Evolutionary conservation across 192 early-diverging fungal species (phyloP).

Genomic region (Coemansia sp.): DNA sequence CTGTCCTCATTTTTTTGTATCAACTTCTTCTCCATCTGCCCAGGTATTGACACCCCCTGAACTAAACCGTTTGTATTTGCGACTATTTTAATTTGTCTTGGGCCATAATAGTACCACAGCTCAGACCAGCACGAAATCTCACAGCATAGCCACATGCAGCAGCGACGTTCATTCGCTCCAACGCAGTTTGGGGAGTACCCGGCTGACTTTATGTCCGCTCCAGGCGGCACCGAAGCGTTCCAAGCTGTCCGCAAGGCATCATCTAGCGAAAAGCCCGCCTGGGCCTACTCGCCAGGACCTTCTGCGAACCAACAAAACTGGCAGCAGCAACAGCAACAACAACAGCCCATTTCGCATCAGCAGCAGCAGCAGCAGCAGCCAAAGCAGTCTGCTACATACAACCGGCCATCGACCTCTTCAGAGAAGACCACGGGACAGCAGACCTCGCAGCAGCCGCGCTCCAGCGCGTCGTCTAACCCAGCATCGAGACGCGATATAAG

Average conservation of each 20-base stretch:
- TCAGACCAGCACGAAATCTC: conserved; percentile 42
- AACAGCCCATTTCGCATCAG: too few species aligned
- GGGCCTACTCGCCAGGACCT: conserved; percentile 18
- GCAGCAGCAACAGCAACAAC: too few species aligned
- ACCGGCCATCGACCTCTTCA: background rate
- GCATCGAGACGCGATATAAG: conserved; percentile 5
- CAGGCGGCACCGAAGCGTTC: conserved; percentile 26
- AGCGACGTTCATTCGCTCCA: conserved; percentile 40
- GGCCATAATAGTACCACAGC: conserved; percentile 35
- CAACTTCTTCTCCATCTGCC: too few species aligned
- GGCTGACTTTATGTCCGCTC: conserved; percentile 17
- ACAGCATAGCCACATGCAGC: conserved; percentile 38
- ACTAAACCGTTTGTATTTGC: too few species aligned
- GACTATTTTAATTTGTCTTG: too few species aligned
- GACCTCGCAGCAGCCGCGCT: conserved; percentile 12
- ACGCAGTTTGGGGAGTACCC: conserved; percentile 29
- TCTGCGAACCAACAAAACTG: conserved; percentile 11
- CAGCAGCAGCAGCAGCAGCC: too few species aligned
- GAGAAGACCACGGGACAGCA: background rate
- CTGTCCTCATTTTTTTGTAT: too few species aligned
- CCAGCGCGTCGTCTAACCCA: background rate
- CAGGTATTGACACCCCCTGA: too few species aligned
- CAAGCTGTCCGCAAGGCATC: conserved; percentile 23
- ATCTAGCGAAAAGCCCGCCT: conserved; percentile 23
- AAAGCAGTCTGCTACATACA: conserved; percentile 14